A percentile compares a stretch with the other conserved stretches of the same genome.
phyloP scores from a whole-genome alignment of 352 stramenopile genomes.

The Phytophthora pluvialis region DNA sequence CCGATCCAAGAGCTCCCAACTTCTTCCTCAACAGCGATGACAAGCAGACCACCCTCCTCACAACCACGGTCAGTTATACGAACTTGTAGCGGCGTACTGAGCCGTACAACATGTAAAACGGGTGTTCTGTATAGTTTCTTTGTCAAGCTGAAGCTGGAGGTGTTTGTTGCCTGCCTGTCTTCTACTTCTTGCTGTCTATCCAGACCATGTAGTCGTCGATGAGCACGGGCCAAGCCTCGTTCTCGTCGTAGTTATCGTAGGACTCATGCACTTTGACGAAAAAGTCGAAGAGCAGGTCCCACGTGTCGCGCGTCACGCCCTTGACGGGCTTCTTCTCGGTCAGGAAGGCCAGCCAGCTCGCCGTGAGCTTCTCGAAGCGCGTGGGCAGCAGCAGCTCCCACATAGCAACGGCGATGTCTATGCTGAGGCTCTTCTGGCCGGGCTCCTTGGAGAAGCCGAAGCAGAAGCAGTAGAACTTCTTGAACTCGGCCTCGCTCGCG shows the following conservation, averaged over 20 bases:
- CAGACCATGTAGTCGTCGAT: conserved; percentile 91
- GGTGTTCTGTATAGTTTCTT: conserved; percentile 5
- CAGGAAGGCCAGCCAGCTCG: conserved; percentile 82
- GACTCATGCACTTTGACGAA: conserved; percentile 82
- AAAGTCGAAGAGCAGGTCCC: conserved; percentile 87
- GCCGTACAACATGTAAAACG: conserved; percentile 1
- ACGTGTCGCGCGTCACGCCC: conserved; percentile 87
- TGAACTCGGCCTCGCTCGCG: conserved; percentile 62
- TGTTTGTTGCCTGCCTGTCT: conserved; percentile 6
- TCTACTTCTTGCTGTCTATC: conserved; percentile 76
- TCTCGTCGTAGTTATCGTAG: conserved; percentile 90
- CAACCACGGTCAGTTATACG: too few relatives aligned
- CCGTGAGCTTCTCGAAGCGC: conserved; percentile 71
- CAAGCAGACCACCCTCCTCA: too few relatives aligned
- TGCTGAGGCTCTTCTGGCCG: conserved; percentile 86
- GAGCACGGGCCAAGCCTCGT: conserved; percentile 89
- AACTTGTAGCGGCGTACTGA: not conserved
- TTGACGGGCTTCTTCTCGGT: conserved; percentile 78
- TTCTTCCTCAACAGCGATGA: too few relatives aligned
- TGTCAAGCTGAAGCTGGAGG: not conserved
- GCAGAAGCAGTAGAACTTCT: conserved; percentile 89
- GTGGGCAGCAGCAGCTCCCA: conserved; percentile 80
- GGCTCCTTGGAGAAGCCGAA: conserved; percentile 90
- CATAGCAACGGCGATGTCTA: conserved; percentile 88
- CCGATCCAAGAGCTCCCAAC: too few relatives aligned